A percentile compares a stretch with the other conserved stretches of the same genome.
These are phyloP conservation scores for Penicillium taxi DNA, from an alignment of 495 filamentous ascomycete genomes.

Conservation along the genomic window DNA sequence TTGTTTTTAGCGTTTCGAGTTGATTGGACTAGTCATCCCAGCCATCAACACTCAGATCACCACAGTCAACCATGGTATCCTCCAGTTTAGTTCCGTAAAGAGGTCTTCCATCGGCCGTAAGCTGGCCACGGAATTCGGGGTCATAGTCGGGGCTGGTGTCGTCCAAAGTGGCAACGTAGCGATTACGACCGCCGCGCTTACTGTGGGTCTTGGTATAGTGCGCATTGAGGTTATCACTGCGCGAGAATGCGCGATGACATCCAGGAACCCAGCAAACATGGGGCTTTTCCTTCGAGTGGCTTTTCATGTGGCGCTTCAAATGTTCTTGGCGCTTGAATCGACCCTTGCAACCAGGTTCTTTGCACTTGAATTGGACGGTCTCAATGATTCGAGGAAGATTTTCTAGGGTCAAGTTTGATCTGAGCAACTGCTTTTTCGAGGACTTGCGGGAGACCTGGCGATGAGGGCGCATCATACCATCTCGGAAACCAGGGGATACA, in stretches of 20 bases:
- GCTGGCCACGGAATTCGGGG: conserved; percentile 40
- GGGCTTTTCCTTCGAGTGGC: conserved; percentile 50
- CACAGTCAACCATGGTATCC: conserved; percentile 28
- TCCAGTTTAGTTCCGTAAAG: conserved; percentile 36
- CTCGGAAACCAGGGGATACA: conserved; percentile 31
- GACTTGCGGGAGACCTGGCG: conserved; percentile 31
- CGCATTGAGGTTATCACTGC: conserved; percentile 43
- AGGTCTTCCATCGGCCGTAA: conserved; percentile 37
- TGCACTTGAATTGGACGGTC: conserved; percentile 44
- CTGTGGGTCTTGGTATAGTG: conserved; percentile 45
- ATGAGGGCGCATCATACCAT: conserved; percentile 27
- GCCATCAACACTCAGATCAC: conserved; percentile 29
- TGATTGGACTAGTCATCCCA: conserved; percentile 24
- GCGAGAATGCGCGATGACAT: conserved; percentile 38
- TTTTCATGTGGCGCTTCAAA: conserved; percentile 55
- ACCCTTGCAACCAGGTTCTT: conserved; percentile 39
- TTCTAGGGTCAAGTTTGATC: conserved; percentile 35
- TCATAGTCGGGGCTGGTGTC: conserved; percentile 38
- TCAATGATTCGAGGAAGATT: conserved; percentile 35
- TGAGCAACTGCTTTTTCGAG: conserved; percentile 31
- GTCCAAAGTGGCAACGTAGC: conserved; percentile 42
- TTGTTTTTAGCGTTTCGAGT: conserved; percentile 6
- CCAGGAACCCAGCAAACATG: conserved; percentile 42
- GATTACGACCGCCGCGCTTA: conserved; percentile 41
- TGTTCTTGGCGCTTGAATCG: conserved; percentile 57